Base-by-base conservation (phyloP, 2,329 filamentous ascomycete species). In the Coniella lustricola region DNA sequence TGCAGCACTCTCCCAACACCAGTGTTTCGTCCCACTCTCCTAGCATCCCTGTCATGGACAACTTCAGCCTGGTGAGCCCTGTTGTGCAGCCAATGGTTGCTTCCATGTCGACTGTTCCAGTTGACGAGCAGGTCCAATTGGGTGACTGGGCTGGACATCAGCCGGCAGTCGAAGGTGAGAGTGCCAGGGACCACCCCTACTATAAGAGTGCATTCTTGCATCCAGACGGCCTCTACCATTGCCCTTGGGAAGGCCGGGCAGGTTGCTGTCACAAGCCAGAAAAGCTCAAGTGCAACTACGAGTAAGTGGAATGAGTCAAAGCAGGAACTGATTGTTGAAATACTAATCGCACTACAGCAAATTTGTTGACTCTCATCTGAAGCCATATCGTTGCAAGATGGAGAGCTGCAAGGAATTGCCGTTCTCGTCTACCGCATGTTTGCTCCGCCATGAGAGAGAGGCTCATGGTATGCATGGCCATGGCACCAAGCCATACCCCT, bases 241-340 rank as follows among this genome's bases (percentile, higher is more conserved):
- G 91, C 75, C 91, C 91, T 5, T 93, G 85, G 75, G 82, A 85
- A 65, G 85, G 81, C 59, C 75, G 82, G 52, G 50, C 70, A 29
- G 73, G 65, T 62, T 97, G 91, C 79, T 86, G 80, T 67, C 91
- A 96, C 81, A 87, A 87, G 71, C 82, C 90, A 35, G 93, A 94
- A 63, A 93, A 94, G 73, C 86, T 97, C 59, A 96, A 96, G 80
- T 96, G 91, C 82, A 95, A 95, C 71, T 97, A 96, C 65, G 90
- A 96, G 90, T 95, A 84, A 79, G 88, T 71, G 20, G 18, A 16
- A 18, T 37, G 12, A n/a, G n/a, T 3, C 25, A 29, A 2, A 33
- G 14, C 7, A 14, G 16, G 18, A 12, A 32, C 3, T 14, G 18
- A 33, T 10, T n/a, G 20, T 18, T 8, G 8, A 41, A 14, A 10